Base-by-base conservation (phyloP, 1,284 basidiomycete genomes). In the Cutaneotrichosporon arboriforme region DNA sequence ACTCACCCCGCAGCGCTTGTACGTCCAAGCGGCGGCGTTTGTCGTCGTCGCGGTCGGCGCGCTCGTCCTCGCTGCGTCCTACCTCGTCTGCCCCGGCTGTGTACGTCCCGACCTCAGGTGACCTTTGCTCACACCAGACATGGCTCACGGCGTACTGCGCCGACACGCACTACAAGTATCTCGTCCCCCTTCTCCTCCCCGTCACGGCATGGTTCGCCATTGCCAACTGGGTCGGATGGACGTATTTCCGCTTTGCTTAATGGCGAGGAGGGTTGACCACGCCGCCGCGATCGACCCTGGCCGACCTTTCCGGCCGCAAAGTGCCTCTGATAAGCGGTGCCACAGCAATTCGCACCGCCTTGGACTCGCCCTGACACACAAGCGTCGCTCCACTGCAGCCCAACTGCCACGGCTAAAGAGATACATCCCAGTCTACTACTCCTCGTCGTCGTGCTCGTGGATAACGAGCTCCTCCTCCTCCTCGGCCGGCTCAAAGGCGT, bases 181-280 rank as follows among this genome's bases (percentile, higher is more conserved):
- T 93, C 61, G 67, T 79, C 13, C 75, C 91, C 13, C 76, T 94
- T 39, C 78, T 92, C 44, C 80, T 96, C 45, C 90, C 92, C 20
- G 85, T 85, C 15, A 83, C 80, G 14, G 80, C 86, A 33, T 91
- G 89, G 75, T 92, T 90, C 70, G 86, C 90, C 48, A 96, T 97
- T 66, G 88, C 90, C 39, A 96, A 96, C 67, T 97, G 92, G 92
- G 88, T 91, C 36, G 90, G 90, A 42, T 94, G 90, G 90, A 88
- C 92, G 71, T 93, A 89, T 72, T 94, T 89, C 72, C 83, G 86
- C 42, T 90, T 90, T 72, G 88, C 89, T 2, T 56, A 45, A 18
- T n/a, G n/a, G n/a, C n/a, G n/a, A n/a, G n/a, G n/a, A 31, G 26
- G 26, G 26, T 10, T 31, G 26, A 31, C 7, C 5, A 5, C 26